phyloP scores from a whole-genome alignment of 345 rosid species.

The Rhodomyrtus tomentosa region DNA sequence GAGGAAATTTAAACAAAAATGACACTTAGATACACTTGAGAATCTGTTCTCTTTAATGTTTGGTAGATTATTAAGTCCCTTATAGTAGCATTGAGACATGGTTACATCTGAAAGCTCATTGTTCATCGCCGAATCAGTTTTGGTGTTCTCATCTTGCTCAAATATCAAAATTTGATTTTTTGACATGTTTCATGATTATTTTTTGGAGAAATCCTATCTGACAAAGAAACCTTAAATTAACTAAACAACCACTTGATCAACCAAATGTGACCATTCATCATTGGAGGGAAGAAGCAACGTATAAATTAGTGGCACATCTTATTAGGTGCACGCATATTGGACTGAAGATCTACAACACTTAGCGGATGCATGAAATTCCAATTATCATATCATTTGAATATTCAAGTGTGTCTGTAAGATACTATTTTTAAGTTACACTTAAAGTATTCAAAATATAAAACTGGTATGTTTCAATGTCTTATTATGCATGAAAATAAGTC shows the following conservation, averaged over 20 bases:
- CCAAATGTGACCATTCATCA: neutral
- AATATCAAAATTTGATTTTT: neutral
- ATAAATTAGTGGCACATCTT: neutral
- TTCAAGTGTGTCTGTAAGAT: neutral
- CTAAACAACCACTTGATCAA: neutral
- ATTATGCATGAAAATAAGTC: neutral
- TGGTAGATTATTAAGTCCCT: neutral
- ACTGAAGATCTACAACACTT: neutral
- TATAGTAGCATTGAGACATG: neutral
- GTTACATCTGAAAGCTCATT: neutral
- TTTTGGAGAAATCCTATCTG: neutral
- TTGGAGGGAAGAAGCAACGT: neutral
- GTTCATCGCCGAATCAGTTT: neutral
- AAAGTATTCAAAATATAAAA: neutral
- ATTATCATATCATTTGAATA: neutral
- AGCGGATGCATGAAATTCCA: neutral
- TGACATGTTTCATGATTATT: neutral
- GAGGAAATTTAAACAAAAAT: neutral
- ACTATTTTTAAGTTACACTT: neutral
- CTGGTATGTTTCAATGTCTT: neutral
- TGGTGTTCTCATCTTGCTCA: neutral
- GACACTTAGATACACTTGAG: neutral
- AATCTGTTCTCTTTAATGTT: neutral
- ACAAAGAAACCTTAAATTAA: neutral
- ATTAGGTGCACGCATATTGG: neutral